Base-by-base conservation (phyloP, 1,284 basidiomycete species). In the Papiliotrema flavescens region DNA sequence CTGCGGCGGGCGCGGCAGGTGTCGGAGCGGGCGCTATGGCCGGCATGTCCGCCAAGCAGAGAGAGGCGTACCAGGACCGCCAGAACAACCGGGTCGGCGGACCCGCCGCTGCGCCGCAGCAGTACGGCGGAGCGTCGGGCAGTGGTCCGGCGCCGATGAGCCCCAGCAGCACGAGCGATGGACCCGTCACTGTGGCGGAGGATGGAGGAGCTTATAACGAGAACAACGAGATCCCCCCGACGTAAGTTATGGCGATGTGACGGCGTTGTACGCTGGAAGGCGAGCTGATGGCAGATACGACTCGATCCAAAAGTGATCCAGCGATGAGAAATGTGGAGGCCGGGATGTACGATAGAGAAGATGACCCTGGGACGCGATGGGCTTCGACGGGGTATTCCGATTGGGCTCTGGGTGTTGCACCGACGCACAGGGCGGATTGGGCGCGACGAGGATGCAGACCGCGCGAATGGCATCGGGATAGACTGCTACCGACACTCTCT, bases 31-130 rank as follows among this genome's bases (percentile, higher is more conserved):
- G 53, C 17, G 57, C 57, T 9, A 52, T 42, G 2, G 57, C 48
- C 3, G 64, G 55, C 24, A 69, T 71, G 70, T 54, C 61, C 1
- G 58, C 66, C 13, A 74, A 74, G 60, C 72, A 74, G 60, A 48
- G 65, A 26, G 72, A 74, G 59, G 70, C 70, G 40, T 70, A 68
- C 51, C 64, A 67, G 35, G 70, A 74, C 45, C 53, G 53, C 9
- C 65, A 73, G 53, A 53, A 67, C 20, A 67, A 67, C 60, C 62
- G 60, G 35, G 67, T 70, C 14, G 64, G 28, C 14, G n/a, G 20
- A 63, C 48, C 71, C 70, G 55, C 63, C 60, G 43, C 46, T 37
- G 24, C 39, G 20, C 20, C 41, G 23, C 47, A 49, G 20, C 47
- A 49, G 8, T 55, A 43, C 36, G 58, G 49, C 15, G 39, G 53